Evolutionary conservation across 2,329 filamentous ascomycete genomes (phyloP).

Genomic region (Aspergillus sp.): DNA sequence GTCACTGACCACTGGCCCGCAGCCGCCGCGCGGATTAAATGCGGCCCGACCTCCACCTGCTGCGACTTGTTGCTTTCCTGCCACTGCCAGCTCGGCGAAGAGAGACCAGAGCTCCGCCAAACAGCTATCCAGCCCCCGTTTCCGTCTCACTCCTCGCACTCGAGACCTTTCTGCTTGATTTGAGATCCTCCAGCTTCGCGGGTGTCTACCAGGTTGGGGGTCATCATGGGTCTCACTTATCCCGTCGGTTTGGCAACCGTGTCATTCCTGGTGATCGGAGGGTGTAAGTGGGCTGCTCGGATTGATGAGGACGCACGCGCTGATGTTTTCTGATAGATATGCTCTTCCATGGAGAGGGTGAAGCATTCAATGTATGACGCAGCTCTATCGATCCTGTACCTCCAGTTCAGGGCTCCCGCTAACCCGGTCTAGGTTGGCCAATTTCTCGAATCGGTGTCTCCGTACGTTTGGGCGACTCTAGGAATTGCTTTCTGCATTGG

Average conservation of each 20-base stretch:
- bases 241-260: conserved; percentile 66
- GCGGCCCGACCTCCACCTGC: conserved; percentile 25
- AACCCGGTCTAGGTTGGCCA: conserved; percentile 68
- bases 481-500: conserved; percentile 95
- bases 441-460: conserved; percentile 91
- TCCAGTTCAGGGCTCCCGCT: conserved; percentile 14
- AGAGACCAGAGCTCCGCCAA: conserved; percentile 16
- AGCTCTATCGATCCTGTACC: conserved; percentile 2
- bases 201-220: conserved; percentile 21
- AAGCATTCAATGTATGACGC: conserved; percentile 81
- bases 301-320: conserved; percentile 8
- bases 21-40: conserved; percentile 28
- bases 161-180: conserved; percentile 19
- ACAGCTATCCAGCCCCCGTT: neutral
- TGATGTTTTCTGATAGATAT: conserved; percentile 66
- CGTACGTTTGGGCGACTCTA: conserved; percentile 86
- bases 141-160: conserved; percentile 16
- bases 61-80: conserved; percentile 14
- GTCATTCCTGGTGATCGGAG: conserved; percentile 70
- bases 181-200: conserved; percentile 20
- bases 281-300: conserved; percentile 61
- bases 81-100: conserved; percentile 9
- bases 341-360: conserved; percentile 95
- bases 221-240: conserved; percentile 70
- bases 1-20: neutral